phyloP scores from a whole-genome alignment of 805 yeast genomes.

The Zygosaccharomyces bisporus region DNA sequence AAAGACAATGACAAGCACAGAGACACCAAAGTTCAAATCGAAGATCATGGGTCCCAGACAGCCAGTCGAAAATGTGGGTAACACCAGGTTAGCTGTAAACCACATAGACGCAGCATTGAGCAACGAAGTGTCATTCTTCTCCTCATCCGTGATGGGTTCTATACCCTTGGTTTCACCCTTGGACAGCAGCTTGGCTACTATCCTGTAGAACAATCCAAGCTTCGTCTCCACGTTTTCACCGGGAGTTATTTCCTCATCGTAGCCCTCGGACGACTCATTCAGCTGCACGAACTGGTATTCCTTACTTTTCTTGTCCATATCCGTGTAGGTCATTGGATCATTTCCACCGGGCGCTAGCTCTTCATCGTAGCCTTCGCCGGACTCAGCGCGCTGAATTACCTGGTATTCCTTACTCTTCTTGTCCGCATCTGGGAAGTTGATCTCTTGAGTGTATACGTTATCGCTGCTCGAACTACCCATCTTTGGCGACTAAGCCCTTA shows the following conservation, averaged over 20 bases:
- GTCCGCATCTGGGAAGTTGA: background rate
- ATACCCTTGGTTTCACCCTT: slow-evolving; percentile 69
- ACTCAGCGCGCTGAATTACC: background rate
- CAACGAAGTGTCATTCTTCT: slow-evolving; percentile 63
- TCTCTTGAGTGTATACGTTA: background rate
- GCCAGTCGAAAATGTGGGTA: slow-evolving; percentile 80
- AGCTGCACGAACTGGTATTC: slow-evolving; percentile 1
- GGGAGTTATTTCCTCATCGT: slow-evolving; percentile 3
- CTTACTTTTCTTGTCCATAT: slow-evolving; percentile 5
- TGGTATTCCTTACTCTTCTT: background rate
- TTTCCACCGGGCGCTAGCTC: background rate
- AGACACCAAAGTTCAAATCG: slow-evolving; percentile 69
- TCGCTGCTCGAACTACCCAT: background rate
- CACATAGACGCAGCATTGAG: slow-evolving; percentile 81
- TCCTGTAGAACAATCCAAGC: slow-evolving; percentile 23
- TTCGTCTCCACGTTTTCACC: slow-evolving; percentile 14
- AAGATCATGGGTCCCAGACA: slow-evolving; percentile 62
- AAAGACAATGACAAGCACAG: slow-evolving; percentile 62
- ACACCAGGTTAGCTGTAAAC: slow-evolving; percentile 85
- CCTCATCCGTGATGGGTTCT: slow-evolving; percentile 75
- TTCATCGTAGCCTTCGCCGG: background rate
- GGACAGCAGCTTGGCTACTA: slow-evolving; percentile 23
- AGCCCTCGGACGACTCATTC: slow-evolving; percentile 7
- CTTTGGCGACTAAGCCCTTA: background rate
- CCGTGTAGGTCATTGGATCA: background rate